Percentiles rank a stretch among this genome's conserved stretches.
Evolutionary conservation across 495 filamentous ascomycete genomes (phyloP).

Genomic region (Xylaria bambusicola): DNA sequence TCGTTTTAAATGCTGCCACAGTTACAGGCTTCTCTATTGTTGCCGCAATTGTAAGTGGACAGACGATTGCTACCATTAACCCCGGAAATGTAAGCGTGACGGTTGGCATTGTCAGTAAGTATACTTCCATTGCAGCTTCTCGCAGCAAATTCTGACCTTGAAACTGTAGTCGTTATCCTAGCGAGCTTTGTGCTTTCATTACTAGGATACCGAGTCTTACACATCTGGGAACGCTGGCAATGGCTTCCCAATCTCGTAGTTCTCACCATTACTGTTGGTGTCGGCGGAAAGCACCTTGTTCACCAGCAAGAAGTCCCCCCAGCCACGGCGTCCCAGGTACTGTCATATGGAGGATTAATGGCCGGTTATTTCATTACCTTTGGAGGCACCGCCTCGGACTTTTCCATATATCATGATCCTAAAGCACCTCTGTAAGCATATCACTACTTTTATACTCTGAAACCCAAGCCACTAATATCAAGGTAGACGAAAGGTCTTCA

Average conservation of each 20-base stretch:
- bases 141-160: not conserved
- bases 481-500: slow-evolving; percentile 36
- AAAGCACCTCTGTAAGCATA: slow-evolving; percentile 36
- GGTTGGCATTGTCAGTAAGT: slow-evolving; percentile 47
- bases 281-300: slow-evolving; percentile 47
- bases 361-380: slow-evolving; percentile 48
- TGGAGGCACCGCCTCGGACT: slow-evolving; percentile 44
- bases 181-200: slow-evolving; percentile 50
- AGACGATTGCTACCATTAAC: slow-evolving; percentile 48
- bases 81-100: slow-evolving; percentile 48
- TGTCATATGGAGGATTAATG: slow-evolving; percentile 39
- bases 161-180: slow-evolving; percentile 35
- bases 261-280: slow-evolving; percentile 51
- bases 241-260: slow-evolving; percentile 58
- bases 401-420: slow-evolving; percentile 46
- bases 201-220: slow-evolving; percentile 54
- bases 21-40: slow-evolving; percentile 47
- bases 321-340: slow-evolving; percentile 29
- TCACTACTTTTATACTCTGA: not conserved
- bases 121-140: too few relatives aligned
- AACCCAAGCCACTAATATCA: not conserved
- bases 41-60: slow-evolving; percentile 43
- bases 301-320: slow-evolving; percentile 34
- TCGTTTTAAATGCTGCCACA: slow-evolving; percentile 44
- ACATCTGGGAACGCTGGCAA: slow-evolving; percentile 56